These are phyloP conservation scores for Mycena floridula DNA, from an alignment of 768 basidiomycete species.

Conservation along the genomic window DNA sequence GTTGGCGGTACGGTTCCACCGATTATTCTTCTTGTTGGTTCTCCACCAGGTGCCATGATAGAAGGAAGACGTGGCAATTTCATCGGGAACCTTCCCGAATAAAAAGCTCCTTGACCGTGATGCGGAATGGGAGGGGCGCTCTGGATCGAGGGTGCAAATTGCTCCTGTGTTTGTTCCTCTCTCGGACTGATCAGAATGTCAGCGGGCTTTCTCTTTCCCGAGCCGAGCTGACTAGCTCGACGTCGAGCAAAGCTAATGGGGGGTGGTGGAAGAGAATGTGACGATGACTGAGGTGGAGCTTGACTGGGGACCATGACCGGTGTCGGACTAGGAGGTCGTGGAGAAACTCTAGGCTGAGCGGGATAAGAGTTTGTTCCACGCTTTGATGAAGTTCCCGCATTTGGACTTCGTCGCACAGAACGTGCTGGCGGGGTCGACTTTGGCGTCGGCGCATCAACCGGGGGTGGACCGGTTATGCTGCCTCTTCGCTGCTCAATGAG, in stretches of 20 bases:
- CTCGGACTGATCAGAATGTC: slow-evolving; percentile 75
- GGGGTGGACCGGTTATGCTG: slow-evolving; percentile 39
- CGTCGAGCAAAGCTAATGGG: slow-evolving; percentile 77
- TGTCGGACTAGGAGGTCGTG: slow-evolving; percentile 29
- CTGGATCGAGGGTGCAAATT: slow-evolving; percentile 63
- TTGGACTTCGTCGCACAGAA: slow-evolving; percentile 34
- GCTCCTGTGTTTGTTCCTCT: slow-evolving; percentile 46
- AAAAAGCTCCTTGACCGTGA: slow-evolving; percentile 32
- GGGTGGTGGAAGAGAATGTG: slow-evolving; percentile 54
- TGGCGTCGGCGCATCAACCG: slow-evolving; percentile 20
- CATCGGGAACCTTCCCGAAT: slow-evolving; percentile 50
- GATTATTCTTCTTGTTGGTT: slow-evolving; percentile 42
- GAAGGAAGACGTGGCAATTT: slow-evolving; percentile 60
- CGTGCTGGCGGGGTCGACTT: slow-evolving; percentile 6
- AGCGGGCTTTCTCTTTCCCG: slow-evolving; percentile 62
- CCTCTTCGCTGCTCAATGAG: slow-evolving; percentile 66
- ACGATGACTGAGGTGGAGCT: slow-evolving; percentile 17
- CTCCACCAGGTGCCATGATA: slow-evolving; percentile 34
- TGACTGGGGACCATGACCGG: slow-evolving; percentile 19
- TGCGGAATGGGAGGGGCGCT: slow-evolving; percentile 69
- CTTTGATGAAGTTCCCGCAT: slow-evolving; percentile 19
- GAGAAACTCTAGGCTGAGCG: slow-evolving; percentile 15
- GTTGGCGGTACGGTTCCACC: slow-evolving; percentile 66
- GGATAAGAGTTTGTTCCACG: slow-evolving; percentile 18
- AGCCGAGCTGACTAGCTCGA: slow-evolving; percentile 57